Evolutionary conservation across 371 early-diverging fungal species (phyloP).

Genomic region (Nematocida displodere): DNA sequence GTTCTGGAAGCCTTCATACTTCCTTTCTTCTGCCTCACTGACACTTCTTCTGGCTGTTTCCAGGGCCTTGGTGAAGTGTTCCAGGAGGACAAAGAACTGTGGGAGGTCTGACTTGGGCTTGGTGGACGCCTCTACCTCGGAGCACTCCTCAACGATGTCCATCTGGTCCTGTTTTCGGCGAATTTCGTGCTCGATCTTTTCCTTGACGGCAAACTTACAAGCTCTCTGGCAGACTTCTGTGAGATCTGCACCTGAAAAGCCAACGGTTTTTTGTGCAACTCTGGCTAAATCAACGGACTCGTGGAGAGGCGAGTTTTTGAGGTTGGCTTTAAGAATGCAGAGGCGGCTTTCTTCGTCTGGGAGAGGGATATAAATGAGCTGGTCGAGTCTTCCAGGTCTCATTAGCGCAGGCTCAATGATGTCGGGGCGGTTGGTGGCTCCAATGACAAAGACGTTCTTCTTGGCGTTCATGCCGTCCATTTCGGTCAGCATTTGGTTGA

Average conservation of each 20-base stretch:
- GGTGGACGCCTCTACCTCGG: conserved; percentile 70
- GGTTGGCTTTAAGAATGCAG: conserved; percentile 77
- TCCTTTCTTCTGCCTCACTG: conserved; percentile 85
- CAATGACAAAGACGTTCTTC: conserved; percentile 83
- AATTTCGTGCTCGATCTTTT: conserved; percentile 87
- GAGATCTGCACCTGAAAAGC: conserved; percentile 98
- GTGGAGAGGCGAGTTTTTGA: conserved; percentile 90
- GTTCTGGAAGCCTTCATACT: conserved; percentile 85
- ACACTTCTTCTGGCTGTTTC: conserved; percentile 89
- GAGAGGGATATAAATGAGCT: conserved; percentile 68
- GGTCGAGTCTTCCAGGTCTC: conserved; percentile 94
- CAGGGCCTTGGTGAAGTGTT: conserved; percentile 95
- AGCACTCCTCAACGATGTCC: conserved; percentile 63
- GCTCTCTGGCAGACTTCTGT: conserved; percentile 99
- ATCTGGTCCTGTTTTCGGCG: conserved; percentile 68
- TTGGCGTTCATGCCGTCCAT: conserved; percentile 99
- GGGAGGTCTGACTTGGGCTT: conserved; percentile 67
- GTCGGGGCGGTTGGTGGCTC: conserved; percentile 95
- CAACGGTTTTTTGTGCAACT: conserved; percentile 81
- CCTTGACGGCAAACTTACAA: conserved; percentile 94
- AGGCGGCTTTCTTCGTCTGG: conserved; percentile 79
- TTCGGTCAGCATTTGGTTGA: conserved; percentile 97
- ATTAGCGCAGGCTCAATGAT: conserved; percentile 78
- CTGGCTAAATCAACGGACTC: conserved; percentile 74
- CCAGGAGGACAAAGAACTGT: conserved; percentile 79